These are phyloP conservation scores for Pseudogymnoascus sp. DNA, from an alignment of 2,329 filamentous ascomycete genomes.

Conservation along the genomic window DNA sequence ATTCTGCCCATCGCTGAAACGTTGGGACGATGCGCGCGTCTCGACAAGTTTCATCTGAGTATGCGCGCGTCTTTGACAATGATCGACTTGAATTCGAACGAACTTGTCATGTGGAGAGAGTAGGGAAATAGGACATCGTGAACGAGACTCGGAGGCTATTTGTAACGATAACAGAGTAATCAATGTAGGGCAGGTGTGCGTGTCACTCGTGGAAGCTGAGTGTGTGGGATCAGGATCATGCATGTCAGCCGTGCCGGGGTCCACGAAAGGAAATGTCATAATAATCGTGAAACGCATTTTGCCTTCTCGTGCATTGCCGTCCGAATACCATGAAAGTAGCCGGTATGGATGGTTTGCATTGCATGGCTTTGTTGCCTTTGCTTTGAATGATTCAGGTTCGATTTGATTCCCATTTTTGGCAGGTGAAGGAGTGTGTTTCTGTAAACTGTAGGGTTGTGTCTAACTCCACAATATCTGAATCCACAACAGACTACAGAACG, in stretches of 20 bases:
- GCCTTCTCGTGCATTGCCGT: not conserved
- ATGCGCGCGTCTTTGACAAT: not conserved
- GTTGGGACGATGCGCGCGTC: not conserved
- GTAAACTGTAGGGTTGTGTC: constrained; percentile 4
- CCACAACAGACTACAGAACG: not conserved
- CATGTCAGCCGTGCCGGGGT: not conserved
- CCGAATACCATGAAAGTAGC: not conserved
- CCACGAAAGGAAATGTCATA: not conserved
- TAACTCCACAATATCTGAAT: constrained; percentile 8
- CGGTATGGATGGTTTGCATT: not conserved
- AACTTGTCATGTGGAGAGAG: not conserved
- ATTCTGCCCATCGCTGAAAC: not conserved
- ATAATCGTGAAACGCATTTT: not conserved
- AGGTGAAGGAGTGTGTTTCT: not conserved
- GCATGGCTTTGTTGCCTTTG: not conserved
- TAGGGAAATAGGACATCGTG: not conserved
- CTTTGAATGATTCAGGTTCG: not conserved
- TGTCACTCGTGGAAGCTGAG: not conserved
- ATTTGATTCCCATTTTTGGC: not conserved
- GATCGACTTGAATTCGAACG: not conserved
- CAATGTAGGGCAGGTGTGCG: not conserved
- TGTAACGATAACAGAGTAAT: not conserved
- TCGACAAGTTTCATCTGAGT: not conserved
- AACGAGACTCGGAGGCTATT: not conserved
- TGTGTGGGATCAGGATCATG: not conserved